Conservation (phyloP, 2,329 filamentous ascomycete genomes). For the Catunica adiposa region DNA sequence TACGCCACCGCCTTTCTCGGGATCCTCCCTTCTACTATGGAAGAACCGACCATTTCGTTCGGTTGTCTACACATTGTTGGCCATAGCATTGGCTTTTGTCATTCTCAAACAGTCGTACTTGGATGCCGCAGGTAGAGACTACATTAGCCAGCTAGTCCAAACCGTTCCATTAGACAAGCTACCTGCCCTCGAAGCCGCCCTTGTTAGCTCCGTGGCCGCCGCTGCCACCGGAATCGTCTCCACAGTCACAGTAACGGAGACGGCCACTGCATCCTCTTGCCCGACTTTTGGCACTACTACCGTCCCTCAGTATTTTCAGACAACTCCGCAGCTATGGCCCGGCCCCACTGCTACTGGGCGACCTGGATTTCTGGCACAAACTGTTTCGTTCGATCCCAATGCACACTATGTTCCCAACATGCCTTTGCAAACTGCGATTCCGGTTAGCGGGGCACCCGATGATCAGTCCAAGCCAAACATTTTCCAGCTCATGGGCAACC, state of each 20-base stretch:
- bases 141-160: slow-evolving; percentile 11
- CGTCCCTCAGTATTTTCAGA: slow-evolving; percentile 48
- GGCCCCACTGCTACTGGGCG: slow-evolving; percentile 55
- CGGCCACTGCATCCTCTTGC: slow-evolving; percentile 18
- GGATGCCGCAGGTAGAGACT: slow-evolving; percentile 13
- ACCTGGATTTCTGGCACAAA: slow-evolving; percentile 55
- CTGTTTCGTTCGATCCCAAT: slow-evolving; percentile 48
- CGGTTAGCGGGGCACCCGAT: slow-evolving; percentile 41
- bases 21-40: slow-evolving; percentile 3
- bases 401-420: slow-evolving; percentile 46
- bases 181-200: neutral
- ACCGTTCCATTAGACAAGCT: neutral
- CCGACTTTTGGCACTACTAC: slow-evolving; percentile 21
- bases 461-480: slow-evolving; percentile 34
- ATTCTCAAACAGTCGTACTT: slow-evolving; percentile 21
- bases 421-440: slow-evolving; percentile 54
- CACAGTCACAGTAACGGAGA: neutral
- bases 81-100: slow-evolving; percentile 23
- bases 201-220: slow-evolving; percentile 5
- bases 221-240: slow-evolving; percentile 15
- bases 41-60: slow-evolving; percentile 12
- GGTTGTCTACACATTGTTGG: slow-evolving; percentile 18
- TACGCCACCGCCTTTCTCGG: neutral
- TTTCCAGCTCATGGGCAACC: slow-evolving; percentile 52
- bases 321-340: slow-evolving; percentile 39